phyloP scores from a whole-genome alignment of 2,329 filamentous ascomycete species.

The Trichophyton simii region DNA sequence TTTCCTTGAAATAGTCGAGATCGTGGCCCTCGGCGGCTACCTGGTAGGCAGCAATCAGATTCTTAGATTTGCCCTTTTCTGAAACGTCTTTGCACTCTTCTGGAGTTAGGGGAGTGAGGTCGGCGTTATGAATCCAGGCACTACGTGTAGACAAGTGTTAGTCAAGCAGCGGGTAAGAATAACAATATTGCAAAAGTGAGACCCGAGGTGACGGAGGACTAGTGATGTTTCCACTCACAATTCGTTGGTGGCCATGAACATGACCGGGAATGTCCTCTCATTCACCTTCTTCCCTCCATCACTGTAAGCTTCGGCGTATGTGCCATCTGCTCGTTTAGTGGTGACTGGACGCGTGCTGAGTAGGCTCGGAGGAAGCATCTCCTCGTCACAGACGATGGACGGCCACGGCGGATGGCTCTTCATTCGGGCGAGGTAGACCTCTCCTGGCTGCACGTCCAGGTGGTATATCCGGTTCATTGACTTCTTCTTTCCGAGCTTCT shows the following conservation, averaged over 20 bases:
- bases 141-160: constrained; percentile 36
- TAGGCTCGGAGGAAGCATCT: constrained; percentile 74
- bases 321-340: constrained; percentile 67
- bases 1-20: constrained; percentile 68
- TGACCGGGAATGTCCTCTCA: constrained; percentile 82
- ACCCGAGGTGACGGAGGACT: background rate
- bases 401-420: constrained; percentile 95
- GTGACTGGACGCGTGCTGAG: constrained; percentile 71
- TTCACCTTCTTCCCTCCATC: constrained; percentile 76
- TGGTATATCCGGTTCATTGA: constrained; percentile 59
- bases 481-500: constrained; percentile 77
- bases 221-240: constrained; percentile 55
- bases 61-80: constrained; percentile 65
- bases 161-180: background rate
- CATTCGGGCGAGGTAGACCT: constrained; percentile 84
- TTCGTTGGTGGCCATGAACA: constrained; percentile 91
- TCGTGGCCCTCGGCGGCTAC: constrained; percentile 68
- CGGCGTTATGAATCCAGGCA: constrained; percentile 80
- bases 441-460: constrained; percentile 73
- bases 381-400: constrained; percentile 83
- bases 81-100: constrained; percentile 56
- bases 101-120: constrained; percentile 63
- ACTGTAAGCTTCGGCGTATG: constrained; percentile 73
- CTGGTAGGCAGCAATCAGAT: constrained; percentile 63
- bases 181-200: constrained; percentile 2